Evolutionary conservation across 2,329 filamentous ascomycete genomes (phyloP).

Genomic region (Ophiostoma perfectum): DNA sequence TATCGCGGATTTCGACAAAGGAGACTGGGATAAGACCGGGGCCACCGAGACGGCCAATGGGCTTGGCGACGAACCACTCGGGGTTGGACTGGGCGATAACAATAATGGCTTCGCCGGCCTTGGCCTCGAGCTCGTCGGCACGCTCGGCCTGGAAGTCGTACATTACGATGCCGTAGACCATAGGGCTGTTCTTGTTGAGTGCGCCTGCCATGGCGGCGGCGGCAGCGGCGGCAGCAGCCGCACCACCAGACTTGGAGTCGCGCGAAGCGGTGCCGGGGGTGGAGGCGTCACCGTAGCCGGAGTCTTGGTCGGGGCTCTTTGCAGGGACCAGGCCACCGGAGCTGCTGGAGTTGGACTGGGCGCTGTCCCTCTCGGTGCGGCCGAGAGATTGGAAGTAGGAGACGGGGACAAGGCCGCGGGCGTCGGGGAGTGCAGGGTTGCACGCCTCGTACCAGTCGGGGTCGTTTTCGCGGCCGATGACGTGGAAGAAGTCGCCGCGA

Average conservation of each 20-base stretch:
- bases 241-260: conserved; percentile 14
- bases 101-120: conserved; percentile 92
- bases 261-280: conserved; percentile 23
- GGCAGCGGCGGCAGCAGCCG: conserved; percentile 27
- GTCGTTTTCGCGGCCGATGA: conserved; percentile 93
- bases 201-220: conserved; percentile 34
- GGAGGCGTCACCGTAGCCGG: conserved; percentile 68
- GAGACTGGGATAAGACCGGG: conserved; percentile 94
- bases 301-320: conserved; percentile 72
- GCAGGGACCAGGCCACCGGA: conserved; percentile 30
- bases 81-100: conserved; percentile 98
- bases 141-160: conserved; percentile 95
- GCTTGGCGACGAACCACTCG: conserved; percentile 98
- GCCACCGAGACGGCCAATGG: conserved; percentile 93
- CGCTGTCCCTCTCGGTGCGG: conserved; percentile 86
- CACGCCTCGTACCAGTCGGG: conserved; percentile 97
- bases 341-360: conserved; percentile 56
- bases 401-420: conserved; percentile 86
- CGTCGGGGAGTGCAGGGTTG: conserved; percentile 82
- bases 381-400: conserved; percentile 89
- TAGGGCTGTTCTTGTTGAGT: conserved; percentile 60
- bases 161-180: conserved; percentile 95
- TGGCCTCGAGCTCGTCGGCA: conserved; percentile 92
- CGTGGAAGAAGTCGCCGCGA: conserved; percentile 95
- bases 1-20: conserved; percentile 93